Evolutionary conservation across 1,284 basidiomycete genomes (phyloP).

Genomic region (Mycena sp.): DNA sequence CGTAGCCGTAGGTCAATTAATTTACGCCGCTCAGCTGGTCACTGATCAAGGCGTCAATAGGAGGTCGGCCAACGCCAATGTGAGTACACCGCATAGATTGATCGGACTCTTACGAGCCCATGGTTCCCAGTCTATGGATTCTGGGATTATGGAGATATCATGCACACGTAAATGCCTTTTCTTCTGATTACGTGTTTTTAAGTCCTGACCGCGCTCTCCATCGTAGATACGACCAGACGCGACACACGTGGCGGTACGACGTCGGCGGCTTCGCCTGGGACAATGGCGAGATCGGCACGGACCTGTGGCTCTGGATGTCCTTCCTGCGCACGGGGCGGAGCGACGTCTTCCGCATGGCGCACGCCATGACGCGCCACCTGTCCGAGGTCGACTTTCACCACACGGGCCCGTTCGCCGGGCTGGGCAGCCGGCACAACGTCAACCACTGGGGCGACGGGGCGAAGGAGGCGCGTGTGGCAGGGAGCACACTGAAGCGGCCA

Average conservation of each 20-base stretch:
- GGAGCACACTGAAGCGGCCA: constrained; percentile 48
- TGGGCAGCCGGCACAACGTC: constrained; percentile 54
- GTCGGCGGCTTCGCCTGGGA: constrained; percentile 54
- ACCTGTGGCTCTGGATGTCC: constrained; percentile 56
- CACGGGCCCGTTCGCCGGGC: constrained; percentile 50
- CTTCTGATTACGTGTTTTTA: too few relatives aligned
- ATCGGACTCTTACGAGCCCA: too few relatives aligned
- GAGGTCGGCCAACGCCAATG: constrained; percentile 48
- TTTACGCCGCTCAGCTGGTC: not conserved
- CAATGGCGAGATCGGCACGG: constrained; percentile 49
- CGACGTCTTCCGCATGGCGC: constrained; percentile 50
- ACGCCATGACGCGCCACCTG: constrained; percentile 52
- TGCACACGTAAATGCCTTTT: constrained; percentile 48
- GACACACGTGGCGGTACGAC: constrained; percentile 56
- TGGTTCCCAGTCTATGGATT: constrained; percentile 48
- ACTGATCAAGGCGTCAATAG: not conserved
- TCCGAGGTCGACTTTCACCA: constrained; percentile 55
- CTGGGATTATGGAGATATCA: constrained; percentile 55
- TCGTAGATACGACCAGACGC: constrained; percentile 54
- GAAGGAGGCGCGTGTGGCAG: constrained; percentile 52
- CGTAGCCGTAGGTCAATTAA: constrained; percentile 34
- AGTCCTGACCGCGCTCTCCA: too few relatives aligned
- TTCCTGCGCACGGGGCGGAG: constrained; percentile 54
- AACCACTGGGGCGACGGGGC: constrained; percentile 56
- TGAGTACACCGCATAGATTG: too few relatives aligned